Percentiles rank a stretch among this genome's conserved stretches.
phyloP scores from a whole-genome alignment of 805 yeast species.

The Myxozyma sirexii region DNA sequence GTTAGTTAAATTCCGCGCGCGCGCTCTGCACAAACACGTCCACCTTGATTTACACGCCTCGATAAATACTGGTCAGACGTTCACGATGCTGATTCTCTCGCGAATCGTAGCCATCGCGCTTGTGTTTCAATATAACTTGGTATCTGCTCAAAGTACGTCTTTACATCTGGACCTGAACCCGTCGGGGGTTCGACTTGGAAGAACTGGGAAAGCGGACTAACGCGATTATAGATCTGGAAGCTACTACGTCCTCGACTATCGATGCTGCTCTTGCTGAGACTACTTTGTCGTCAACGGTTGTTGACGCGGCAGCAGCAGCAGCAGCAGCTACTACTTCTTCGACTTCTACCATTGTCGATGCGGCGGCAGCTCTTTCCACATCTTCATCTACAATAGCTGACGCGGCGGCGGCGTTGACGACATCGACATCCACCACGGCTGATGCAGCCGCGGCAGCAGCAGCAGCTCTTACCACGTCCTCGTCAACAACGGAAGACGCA shows the following conservation, averaged over 20 bases:
- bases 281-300: neutral
- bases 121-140: neutral
- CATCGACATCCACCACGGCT: neutral
- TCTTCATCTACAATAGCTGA: neutral
- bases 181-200: no score
- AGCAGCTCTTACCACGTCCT: neutral
- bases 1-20: no score
- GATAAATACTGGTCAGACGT: no score
- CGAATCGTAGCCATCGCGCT: neutral
- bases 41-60: no score
- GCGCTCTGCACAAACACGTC: no score
- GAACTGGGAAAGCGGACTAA: no score
- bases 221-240: neutral
- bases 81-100: neutral
- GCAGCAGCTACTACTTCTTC: neutral
- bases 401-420: neutral
- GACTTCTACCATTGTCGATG: neutral
- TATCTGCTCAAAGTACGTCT: slow-evolving; percentile 3
- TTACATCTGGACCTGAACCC: neutral
- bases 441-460: neutral
- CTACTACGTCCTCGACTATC: neutral
- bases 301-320: neutral
- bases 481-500: neutral
- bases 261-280: neutral
- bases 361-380: neutral